Conservation (phyloP, 2,329 filamentous ascomycete species). For the Cytospora mali region DNA sequence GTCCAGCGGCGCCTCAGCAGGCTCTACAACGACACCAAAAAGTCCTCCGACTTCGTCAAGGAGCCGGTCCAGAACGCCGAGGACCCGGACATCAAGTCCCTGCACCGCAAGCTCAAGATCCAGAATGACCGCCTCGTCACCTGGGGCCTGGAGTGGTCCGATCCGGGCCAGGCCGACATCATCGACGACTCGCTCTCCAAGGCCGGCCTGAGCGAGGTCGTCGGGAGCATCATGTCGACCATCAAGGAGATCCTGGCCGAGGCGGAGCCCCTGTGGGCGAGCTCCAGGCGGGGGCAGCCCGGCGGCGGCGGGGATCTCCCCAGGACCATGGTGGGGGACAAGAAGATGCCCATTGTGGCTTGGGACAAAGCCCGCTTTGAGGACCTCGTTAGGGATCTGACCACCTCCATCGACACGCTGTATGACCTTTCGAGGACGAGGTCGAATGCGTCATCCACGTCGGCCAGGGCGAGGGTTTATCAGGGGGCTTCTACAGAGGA, state of each 20-base stretch:
- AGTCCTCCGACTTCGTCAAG: constrained; percentile 73
- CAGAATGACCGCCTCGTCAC: constrained; percentile 78
- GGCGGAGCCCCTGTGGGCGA: constrained; percentile 71
- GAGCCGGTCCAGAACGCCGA: constrained; percentile 64
- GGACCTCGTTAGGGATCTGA: constrained; percentile 73
- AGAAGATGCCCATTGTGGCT: constrained; percentile 58
- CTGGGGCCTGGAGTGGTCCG: constrained; percentile 82
- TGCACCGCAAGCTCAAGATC: constrained; percentile 77
- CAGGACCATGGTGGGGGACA: constrained; percentile 44
- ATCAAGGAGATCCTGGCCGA: constrained; percentile 81
- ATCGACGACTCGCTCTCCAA: constrained; percentile 73
- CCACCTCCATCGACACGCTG: constrained; percentile 76
- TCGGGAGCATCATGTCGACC: constrained; percentile 76
- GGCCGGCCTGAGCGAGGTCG: constrained; percentile 74
- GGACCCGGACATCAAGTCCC: constrained; percentile 69
- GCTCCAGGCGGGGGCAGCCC: constrained; percentile 52
- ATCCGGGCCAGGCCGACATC: constrained; percentile 68
- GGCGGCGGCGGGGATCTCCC: constrained; percentile 44
- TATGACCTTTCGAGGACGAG: constrained; percentile 75
- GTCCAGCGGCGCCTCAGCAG: constrained; percentile 67
- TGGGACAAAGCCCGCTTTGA: constrained; percentile 76
- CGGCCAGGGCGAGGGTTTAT: constrained; percentile 38
- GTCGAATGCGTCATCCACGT: constrained; percentile 45
- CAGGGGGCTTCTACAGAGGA: constrained; percentile 48
- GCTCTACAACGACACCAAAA: constrained; percentile 81